Evolutionary conservation across 2,329 filamentous ascomycete species (phyloP).

Genomic region (Fusarium pseudograminearum): DNA sequence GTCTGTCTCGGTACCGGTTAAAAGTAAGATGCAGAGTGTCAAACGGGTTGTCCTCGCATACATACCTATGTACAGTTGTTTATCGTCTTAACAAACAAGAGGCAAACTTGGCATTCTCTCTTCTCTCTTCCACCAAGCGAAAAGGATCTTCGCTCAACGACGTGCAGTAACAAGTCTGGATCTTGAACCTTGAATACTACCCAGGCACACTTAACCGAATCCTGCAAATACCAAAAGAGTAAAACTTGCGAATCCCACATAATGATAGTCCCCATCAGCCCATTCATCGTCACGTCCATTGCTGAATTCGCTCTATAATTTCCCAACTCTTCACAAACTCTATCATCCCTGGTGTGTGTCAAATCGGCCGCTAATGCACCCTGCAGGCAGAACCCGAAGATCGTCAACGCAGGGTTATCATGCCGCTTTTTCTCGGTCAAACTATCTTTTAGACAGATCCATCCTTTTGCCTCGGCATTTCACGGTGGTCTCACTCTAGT

Average conservation of each 20-base stretch:
- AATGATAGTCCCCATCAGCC: background rate
- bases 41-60: background rate
- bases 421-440: background rate
- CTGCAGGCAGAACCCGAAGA: slow-evolving; percentile 6
- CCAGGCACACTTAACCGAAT: background rate
- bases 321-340: background rate
- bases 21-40: background rate
- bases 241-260: slow-evolving; percentile 4
- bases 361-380: slow-evolving; percentile 40
- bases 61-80: background rate
- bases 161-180: background rate
- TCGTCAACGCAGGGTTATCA: background rate
- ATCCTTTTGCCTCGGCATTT: background rate
- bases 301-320: background rate
- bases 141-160: background rate
- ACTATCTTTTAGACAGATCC: background rate
- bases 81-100: background rate
- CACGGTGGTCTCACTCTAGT: background rate
- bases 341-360: background rate
- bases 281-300: background rate
- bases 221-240: slow-evolving; percentile 3
- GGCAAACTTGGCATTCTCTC: background rate
- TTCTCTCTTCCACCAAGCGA: background rate
- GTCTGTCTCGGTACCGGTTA: background rate
- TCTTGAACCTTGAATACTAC: background rate